Evolutionary conservation across 2,329 filamentous ascomycete species (phyloP).

Genomic region (Pseudomassariella vexata): DNA sequence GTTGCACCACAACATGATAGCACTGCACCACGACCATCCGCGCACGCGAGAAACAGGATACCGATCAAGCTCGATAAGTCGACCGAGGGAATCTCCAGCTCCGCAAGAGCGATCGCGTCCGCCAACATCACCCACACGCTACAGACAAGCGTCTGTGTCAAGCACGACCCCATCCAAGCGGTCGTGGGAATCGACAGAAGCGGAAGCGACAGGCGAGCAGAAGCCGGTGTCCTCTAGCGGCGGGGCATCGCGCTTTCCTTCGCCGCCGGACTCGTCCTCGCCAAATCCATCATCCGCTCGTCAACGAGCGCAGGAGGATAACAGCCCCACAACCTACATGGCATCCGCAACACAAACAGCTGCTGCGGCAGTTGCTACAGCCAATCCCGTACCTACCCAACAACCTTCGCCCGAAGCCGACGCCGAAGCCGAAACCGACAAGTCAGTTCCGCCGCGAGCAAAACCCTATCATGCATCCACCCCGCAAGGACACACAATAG

Average conservation of each 20-base stretch:
- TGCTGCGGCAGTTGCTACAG: conserved; percentile 15
- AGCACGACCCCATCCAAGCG: conserved; percentile 22
- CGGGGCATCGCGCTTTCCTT: conserved; percentile 44
- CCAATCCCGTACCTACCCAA: conserved; percentile 16
- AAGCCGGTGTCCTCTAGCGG: conserved; percentile 25
- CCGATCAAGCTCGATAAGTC: conserved; percentile 30
- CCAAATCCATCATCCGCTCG: conserved; percentile 32
- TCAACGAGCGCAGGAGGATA: conserved; percentile 33
- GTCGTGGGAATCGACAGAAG: conserved; percentile 21
- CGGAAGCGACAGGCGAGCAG: conserved; percentile 5
- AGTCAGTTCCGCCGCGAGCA: conserved; percentile 15
- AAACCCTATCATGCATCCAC: conserved; percentile 29
- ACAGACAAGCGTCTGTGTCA: conserved; percentile 13
- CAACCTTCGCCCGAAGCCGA: conserved; percentile 23
- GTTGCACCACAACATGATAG: conserved; percentile 63
- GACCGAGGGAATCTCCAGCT: conserved; percentile 18
- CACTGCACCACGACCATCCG: conserved; percentile 39
- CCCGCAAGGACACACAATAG: conserved; percentile 53
- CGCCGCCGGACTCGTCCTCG: conserved; percentile 49
- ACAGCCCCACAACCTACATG: conserved; percentile 37
- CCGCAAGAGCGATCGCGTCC: conserved; percentile 19
- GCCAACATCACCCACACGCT: conserved; percentile 14
- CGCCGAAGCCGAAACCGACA: conserved; percentile 13
- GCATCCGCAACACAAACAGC: conserved; percentile 32
- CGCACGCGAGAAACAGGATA: conserved; percentile 38